Percentiles rank a stretch among this genome's conserved stretches.
Evolutionary conservation across 805 yeast species (phyloP).

Genomic region (Ogataea naganishii): DNA sequence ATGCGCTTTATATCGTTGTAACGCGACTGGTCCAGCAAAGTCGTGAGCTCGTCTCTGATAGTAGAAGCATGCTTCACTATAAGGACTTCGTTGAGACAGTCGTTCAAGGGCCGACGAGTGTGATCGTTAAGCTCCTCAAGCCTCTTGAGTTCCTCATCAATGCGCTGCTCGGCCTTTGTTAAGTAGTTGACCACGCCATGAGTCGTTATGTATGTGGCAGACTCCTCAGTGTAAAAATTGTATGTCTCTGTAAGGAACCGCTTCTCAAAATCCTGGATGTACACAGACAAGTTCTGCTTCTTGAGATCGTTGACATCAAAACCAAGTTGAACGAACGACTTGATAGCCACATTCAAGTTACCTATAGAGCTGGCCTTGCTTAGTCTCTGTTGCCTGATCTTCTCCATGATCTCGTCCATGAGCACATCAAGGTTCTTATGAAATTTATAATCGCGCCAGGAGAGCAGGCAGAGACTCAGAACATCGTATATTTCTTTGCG

Average conservation of each 20-base stretch:
- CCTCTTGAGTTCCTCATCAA: slow-evolving; percentile 75
- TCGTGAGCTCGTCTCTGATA: slow-evolving; percentile 68
- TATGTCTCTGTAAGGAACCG: slow-evolving; percentile 65
- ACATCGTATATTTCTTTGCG: slow-evolving; percentile 86
- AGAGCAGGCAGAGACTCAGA: slow-evolving; percentile 74
- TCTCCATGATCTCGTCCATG: slow-evolving; percentile 63
- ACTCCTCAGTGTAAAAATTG: slow-evolving; percentile 60
- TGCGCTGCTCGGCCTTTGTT: slow-evolving; percentile 73
- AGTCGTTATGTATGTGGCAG: slow-evolving; percentile 52
- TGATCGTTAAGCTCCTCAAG: slow-evolving; percentile 78
- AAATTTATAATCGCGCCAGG: slow-evolving; percentile 85
- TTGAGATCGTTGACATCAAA: slow-evolving; percentile 85
- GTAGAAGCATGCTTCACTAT: slow-evolving; percentile 71
- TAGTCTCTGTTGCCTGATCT: slow-evolving; percentile 70
- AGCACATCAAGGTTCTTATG: slow-evolving; percentile 50
- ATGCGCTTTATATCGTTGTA: slow-evolving; percentile 68
- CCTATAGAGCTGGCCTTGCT: slow-evolving; percentile 65
- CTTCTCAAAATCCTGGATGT: slow-evolving; percentile 70
- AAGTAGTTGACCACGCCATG: slow-evolving; percentile 89
- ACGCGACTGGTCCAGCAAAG: slow-evolving; percentile 66
- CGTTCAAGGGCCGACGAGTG: slow-evolving; percentile 69
- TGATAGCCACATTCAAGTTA: slow-evolving; percentile 64
- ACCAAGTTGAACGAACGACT: slow-evolving; percentile 83
- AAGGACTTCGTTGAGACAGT: slow-evolving; percentile 64
- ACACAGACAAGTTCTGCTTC: slow-evolving; percentile 74